Base-by-base conservation (phyloP, 768 basidiomycete genomes). In the Hygrophorus russula region DNA sequence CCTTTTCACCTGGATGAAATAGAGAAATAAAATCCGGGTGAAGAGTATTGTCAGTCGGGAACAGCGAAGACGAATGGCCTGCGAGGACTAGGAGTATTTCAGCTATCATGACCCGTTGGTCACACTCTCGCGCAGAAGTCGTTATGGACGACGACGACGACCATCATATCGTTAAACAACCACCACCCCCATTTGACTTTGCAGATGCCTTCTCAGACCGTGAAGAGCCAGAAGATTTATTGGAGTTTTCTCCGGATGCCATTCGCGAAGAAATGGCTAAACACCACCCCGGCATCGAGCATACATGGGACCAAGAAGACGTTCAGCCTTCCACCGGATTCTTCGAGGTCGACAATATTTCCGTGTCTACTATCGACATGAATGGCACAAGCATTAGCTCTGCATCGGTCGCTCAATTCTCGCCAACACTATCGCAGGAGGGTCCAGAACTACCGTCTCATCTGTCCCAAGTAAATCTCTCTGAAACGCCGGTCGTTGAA, bases 1-100 rank as follows among this genome's bases (percentile, higher is more conserved):
- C 77, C 42, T 80, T 73, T 56, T 94, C 91, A 8, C 91, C 91
- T 2, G 91, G 91, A 54, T 96, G 91, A 2, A 96, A 74, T 12
- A 91, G 75, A 3, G 78, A 68, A 5, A 60, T 46, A 53, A 90
- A 81, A 0, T 78, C 71, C 4, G 83, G 75, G 54, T 79, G 72
- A 33, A 86, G 56, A 27, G 62, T 63, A 46, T 76, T 66, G 44
- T 75, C 78, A 18, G 61, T 53, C 13, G 76, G 70, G 61, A 96
- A 91, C 41, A 96, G 68, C 1, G 88, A 85, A 0, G 92, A 93
- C 4, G 76, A 69, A 63, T 96, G 90, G 30, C 91, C 92, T 2
- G 85, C 80, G 38, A 96, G 79, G 42, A 92, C 70, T 45, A 92
- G 76, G 36, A 94, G 73, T 44, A 93, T 67, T 63, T 94, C 92